Conservation (phyloP, 2,329 filamentous ascomycete species). For the Alternaria incomplexa region DNA sequence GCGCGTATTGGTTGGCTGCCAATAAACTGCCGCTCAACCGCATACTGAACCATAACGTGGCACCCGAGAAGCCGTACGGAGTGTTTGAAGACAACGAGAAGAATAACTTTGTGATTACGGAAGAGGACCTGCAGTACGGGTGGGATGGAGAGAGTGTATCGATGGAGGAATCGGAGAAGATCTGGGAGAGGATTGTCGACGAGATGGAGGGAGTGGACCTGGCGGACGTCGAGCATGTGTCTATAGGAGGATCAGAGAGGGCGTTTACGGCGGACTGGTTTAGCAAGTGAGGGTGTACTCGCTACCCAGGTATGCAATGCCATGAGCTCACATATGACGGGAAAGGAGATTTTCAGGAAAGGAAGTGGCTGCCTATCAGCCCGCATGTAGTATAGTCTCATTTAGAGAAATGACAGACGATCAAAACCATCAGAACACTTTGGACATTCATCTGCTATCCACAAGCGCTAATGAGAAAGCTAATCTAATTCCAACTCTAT, state of each 20-base stretch:
- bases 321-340: neutral
- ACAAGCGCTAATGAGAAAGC: neutral
- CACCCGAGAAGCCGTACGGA: conserved; percentile 8
- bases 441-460: neutral
- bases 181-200: conserved; percentile 6
- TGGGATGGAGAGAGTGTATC: conserved; percentile 6
- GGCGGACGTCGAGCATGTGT: neutral
- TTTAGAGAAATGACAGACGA: neutral
- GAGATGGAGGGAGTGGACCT: neutral
- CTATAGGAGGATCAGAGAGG: conserved; percentile 5
- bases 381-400: neutral
- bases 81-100: neutral
- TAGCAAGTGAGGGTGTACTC: neutral
- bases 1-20: conserved; percentile 38
- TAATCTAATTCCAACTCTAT: neutral
- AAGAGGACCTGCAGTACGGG: conserved; percentile 11
- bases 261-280: neutral
- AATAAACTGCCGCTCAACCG: conserved; percentile 14
- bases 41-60: conserved; percentile 19
- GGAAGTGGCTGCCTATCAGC: neutral
- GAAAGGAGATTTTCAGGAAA: neutral
- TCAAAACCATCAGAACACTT: neutral
- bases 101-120: conserved; percentile 4
- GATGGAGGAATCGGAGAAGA: neutral
- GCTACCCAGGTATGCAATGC: neutral